Base-by-base conservation (phyloP, 495 filamentous ascomycete species). In the Hyaloscypha variabilis region DNA sequence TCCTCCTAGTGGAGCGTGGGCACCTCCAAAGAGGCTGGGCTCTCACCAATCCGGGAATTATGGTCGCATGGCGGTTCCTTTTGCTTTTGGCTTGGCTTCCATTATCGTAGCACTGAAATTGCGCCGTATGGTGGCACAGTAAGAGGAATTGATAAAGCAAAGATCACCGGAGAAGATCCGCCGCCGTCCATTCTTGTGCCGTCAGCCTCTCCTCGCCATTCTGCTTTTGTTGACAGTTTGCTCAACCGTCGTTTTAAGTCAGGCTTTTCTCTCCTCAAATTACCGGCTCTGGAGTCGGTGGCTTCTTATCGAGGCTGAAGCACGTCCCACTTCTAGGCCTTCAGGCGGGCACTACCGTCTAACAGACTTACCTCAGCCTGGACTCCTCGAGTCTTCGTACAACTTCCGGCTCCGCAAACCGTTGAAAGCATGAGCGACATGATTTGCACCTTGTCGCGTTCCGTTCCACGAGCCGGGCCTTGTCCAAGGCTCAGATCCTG, bases 1-100 rank as follows among this genome's bases (percentile, higher is more conserved):
- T 50, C 21, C 46, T 51, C 58, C 58, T 51, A 61, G 58, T 42
- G 58, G 58, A 51, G 19, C 23, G 42, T 31, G 31, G 6, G 13
- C 31, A 34, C 31, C 31, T 34, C 36, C 3, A 59, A 34, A 4
- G 29, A 23, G 57, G 24, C 28, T 29, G 2, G n/a, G 28, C n/a
- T 21, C 46, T 39, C 31, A 21, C 61, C 52, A 56, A 63, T 56
- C 3, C 52, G 51, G 61, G 61, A 63, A 63, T 56, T 57, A 56
- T 46, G n/a, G 31, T 34, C 31, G 25, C 54, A 34, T 58, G 51
- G 51, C 50, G 39, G 8, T 17, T 46, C 39, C 39, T 42, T 21
- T 55, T 49, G 31, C 21, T 57, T 63, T 56, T 39, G 19, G 31
- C 52, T 42, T 30, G 50, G 29, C 50, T 36, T 23, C 53, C 13